phyloP scores from a whole-genome alignment of 352 stramenopile genomes.

The Pythium biforme region DNA sequence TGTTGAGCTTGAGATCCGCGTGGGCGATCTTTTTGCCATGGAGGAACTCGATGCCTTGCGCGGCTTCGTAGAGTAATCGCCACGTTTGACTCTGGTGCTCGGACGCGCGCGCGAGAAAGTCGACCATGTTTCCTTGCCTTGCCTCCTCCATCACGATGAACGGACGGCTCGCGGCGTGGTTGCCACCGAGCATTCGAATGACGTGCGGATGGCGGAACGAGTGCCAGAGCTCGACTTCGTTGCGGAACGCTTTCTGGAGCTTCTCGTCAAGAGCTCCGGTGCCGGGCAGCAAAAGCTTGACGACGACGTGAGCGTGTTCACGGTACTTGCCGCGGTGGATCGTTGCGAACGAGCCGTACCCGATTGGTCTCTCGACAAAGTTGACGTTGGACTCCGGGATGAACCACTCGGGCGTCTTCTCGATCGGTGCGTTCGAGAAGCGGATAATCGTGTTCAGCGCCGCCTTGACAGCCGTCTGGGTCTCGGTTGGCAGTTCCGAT shows the following conservation, averaged over 20 bases:
- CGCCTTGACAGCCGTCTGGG: background rate
- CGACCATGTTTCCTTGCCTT: conserved; percentile 23
- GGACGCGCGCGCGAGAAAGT: conserved; percentile 22
- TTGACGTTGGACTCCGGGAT: background rate
- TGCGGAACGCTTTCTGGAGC: background rate
- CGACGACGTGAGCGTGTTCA: background rate
- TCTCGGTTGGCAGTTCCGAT: background rate
- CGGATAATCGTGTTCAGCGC: background rate
- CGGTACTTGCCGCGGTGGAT: background rate
- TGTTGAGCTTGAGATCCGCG: conserved; percentile 21
- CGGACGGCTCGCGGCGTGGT: conserved; percentile 15
- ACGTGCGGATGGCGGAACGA: conserved; percentile 84
- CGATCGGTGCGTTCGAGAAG: background rate
- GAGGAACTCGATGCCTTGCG: conserved; percentile 5
- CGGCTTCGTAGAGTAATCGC: conserved; percentile 19
- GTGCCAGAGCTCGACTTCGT: conserved; percentile 64
- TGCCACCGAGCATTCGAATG: conserved; percentile 62
- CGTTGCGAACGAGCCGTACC: background rate
- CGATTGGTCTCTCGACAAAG: background rate
- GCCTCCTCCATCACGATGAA: conserved; percentile 35
- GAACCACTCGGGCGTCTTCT: conserved; percentile 7
- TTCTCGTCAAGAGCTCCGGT: background rate
- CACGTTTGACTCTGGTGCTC: conserved; percentile 18
- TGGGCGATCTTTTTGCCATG: conserved; percentile 13
- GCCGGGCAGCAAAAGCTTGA: conserved; percentile 10